Evolutionary conservation across 2,329 filamentous ascomycete genomes (phyloP), one percentile per base, ranked within the genome.

Genomic region (Thyridium curvatum): DNA sequence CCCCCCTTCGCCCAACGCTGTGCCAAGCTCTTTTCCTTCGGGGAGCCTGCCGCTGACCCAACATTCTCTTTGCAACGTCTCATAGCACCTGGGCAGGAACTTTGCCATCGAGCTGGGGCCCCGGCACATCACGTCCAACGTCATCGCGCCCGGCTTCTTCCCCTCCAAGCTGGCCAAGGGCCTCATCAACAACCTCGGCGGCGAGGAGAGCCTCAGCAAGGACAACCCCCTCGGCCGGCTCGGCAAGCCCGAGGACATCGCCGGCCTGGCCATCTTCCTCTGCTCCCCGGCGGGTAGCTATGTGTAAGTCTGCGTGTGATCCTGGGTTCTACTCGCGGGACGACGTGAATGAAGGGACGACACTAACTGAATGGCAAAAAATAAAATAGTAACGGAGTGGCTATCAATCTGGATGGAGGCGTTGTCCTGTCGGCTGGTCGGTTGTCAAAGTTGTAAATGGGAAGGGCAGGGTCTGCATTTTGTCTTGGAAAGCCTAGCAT

Each of bases 21-120:
- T 15, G 5, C 13, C 21, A 10, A 6, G 14, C 30, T 38, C 13
- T 21, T 35, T 13, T n/a, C n/a, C n/a, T 21, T 16, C 6, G 29
- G 17, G n/a, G n/a, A n/a, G n/a, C n/a, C n/a, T n/a, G n/a, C n/a
- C n/a, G n/a, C n/a, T n/a, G n/a, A n/a, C n/a, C n/a, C n/a, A n/a
- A n/a, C n/a, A n/a, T n/a, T n/a, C n/a, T 42, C 30, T 38, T 32
- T 69, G 15, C 30, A 42, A 21, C 1, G 2, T 10, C 7, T n/a
- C n/a, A n/a, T n/a, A 84, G 46, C 81, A 86, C 52, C 62, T 86
- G 10, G 54, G 49, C 4, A 34, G 71, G 68, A 38, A 88, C 51
- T 64, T 89, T 8, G 82, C 84, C 2, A 69, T 87, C 18, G 83
- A 86, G 50, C 66, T 86, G 3, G 82, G 78, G 0, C 79, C 80